phyloP scores from a whole-genome alignment of 1,284 basidiomycete species.

The Hemileia vastatrix region DNA sequence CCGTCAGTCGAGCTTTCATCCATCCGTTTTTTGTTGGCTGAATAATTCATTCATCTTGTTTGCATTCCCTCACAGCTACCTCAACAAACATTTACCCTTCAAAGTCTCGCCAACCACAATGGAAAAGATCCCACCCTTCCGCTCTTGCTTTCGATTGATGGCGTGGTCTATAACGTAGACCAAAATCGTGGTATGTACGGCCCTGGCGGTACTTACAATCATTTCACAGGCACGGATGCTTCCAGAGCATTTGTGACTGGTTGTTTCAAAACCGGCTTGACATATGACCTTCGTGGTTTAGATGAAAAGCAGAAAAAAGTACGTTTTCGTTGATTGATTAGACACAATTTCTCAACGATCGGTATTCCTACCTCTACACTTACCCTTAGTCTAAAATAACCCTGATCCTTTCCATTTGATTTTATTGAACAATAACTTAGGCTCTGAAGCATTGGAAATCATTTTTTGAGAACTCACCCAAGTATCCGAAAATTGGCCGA shows the following conservation, averaged over 20 bases:
- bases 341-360: not conserved
- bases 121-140: conserved; percentile 14
- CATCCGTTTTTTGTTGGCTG: too few species aligned
- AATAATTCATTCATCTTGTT: too few species aligned
- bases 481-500: conserved; percentile 54
- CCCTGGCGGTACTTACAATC: conserved; percentile 23
- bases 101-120: conserved; percentile 8
- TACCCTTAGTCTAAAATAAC: not conserved
- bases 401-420: conserved; percentile 1
- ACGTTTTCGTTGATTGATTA: conserved; percentile 6
- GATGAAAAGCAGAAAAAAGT: conserved; percentile 62
- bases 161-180: conserved; percentile 12
- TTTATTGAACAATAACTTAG: conserved; percentile 46
- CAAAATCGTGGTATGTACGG: conserved; percentile 6
- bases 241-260: conserved; percentile 83
- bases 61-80: not conserved
- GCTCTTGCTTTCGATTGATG: conserved; percentile 12
- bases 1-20: not conserved
- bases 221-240: conserved; percentile 65
- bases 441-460: conserved; percentile 73
- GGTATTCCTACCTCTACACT: too few species aligned
- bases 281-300: conserved; percentile 77
- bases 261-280: conserved; percentile 75
- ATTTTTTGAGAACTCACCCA: conserved; percentile 61
- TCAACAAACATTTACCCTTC: conserved; percentile 5